These are phyloP conservation scores for Entoloma clypeatum DNA, from an alignment of 1,284 basidiomycete species.

Conservation along the genomic window DNA sequence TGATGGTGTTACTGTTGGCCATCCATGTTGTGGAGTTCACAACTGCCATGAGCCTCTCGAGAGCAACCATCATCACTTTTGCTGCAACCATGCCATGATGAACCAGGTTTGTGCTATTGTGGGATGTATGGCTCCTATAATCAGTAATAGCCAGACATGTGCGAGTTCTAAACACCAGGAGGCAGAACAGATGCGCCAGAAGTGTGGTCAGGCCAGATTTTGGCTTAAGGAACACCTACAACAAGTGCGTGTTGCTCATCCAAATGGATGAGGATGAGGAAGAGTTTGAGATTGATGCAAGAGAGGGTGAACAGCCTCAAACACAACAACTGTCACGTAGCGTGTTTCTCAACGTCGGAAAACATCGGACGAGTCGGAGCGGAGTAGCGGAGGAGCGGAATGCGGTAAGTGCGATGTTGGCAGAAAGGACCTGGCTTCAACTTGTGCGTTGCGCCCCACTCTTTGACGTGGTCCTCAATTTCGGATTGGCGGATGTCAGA, in stretches of 20 bases:
- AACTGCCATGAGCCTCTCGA: slow-evolving; percentile 23
- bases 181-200: slow-evolving; percentile 17
- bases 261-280: too few species aligned
- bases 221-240: slow-evolving; percentile 18
- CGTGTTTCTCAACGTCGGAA: too few species aligned
- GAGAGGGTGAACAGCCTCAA: too few species aligned
- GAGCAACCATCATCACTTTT: slow-evolving; percentile 21
- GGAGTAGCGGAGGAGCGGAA: too few species aligned
- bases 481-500: too few species aligned
- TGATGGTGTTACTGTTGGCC: slow-evolving; percentile 28
- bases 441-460: too few species aligned
- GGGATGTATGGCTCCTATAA: slow-evolving; percentile 6
- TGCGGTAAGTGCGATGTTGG: too few species aligned
- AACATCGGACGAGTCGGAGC: too few species aligned
- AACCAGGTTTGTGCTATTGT: slow-evolving; percentile 13
- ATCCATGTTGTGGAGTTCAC: slow-evolving; percentile 22
- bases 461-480: too few species aligned
- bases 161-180: slow-evolving; percentile 12
- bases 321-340: too few species aligned
- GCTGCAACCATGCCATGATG: slow-evolving; percentile 13
- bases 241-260: slow-evolving; percentile 17
- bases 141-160: slow-evolving; percentile 12
- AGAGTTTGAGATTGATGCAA: too few species aligned
- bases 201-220: slow-evolving; percentile 18
- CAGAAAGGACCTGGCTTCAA: too few species aligned